Evolutionary conservation across 2,329 filamentous ascomycete species (phyloP).

Genomic region (Cyphellophora attinorum): DNA sequence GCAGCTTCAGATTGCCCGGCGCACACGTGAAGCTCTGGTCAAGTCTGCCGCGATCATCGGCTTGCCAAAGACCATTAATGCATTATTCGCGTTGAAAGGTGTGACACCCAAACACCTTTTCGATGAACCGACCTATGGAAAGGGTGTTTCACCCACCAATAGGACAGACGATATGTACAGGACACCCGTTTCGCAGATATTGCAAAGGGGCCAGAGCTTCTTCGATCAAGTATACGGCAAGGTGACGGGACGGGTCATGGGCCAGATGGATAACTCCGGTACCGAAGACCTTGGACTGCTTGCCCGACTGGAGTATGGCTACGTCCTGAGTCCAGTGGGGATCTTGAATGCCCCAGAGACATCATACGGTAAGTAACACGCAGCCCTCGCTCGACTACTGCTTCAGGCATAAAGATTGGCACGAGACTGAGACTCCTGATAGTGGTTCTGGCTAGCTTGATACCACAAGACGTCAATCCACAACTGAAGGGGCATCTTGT

Average conservation of each 20-base stretch:
- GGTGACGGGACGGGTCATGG: conserved; percentile 37
- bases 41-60: conserved; percentile 41
- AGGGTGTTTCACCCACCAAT: conserved; percentile 29
- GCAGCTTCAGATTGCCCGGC: conserved; percentile 34
- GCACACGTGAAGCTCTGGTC: conserved; percentile 41
- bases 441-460: background rate
- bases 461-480: conserved; percentile 30
- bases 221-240: conserved; percentile 43
- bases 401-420: too few relatives aligned
- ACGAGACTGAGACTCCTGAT: too few relatives aligned
- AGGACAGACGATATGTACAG: conserved; percentile 30
- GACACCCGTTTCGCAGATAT: conserved; percentile 24
- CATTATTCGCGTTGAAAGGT: conserved; percentile 35
- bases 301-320: conserved; percentile 40
- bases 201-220: conserved; percentile 36
- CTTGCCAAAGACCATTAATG: conserved; percentile 43
- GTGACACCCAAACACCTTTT: conserved; percentile 33
- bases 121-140: conserved; percentile 28
- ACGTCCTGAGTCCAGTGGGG: conserved; percentile 38
- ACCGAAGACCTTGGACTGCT: conserved; percentile 41
- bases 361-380: conserved; percentile 23
- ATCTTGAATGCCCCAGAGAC: conserved; percentile 39
- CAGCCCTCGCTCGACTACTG: too few relatives aligned
- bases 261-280: conserved; percentile 39
- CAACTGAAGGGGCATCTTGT: conserved; percentile 45